Base-by-base conservation (phyloP, 2,329 filamentous ascomycete species). In the Colletotrichum coccodes region DNA sequence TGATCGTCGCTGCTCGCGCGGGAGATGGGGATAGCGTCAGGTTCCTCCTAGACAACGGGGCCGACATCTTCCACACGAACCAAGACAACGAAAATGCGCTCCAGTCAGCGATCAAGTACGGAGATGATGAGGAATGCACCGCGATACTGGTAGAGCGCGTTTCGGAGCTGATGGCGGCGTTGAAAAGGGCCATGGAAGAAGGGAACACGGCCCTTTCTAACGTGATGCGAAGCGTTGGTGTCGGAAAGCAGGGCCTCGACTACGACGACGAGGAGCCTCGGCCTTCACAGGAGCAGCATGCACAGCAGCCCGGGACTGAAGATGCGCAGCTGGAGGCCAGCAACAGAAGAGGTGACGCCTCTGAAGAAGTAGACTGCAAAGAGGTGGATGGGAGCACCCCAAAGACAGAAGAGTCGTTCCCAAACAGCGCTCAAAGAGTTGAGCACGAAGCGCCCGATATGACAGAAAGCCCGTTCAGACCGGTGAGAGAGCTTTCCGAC, bases 1-100 rank as follows among this genome's bases (percentile, higher is more conserved):
- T 83, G 1, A 82, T 83, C 8, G 70, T 78, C 0, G 79, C 81
- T 4, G 75, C 81, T 0, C 66, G 64, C 11, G 71, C 72, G 40
- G 78, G 77, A 1, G 80, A 83, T 30, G 62, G 71, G 0, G 76
- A 77, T 18, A 76, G 76, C 3, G 76, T 81, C 30, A 73, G 72
- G 40, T 78, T 79, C 54, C 68, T 83, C 6, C 72, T 81, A 3
- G 72, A 77, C 9, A 76, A 77, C 1, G 79, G 80, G 16, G 77
- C 80, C 32, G 76, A 80, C 46, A 75, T 80, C 36, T 76, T 78
- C 68, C 76, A 79, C 30, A 72, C 72, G 7, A 79, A 76, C 62
- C 71, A 77, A 4, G 63, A 68, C 12, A 71, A 73, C 30, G 64
- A 73, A 4, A 79, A 79, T 63, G 76, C 79, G 1, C 73, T 80